Evolutionary conservation across 2,329 filamentous ascomycete species (phyloP), one percentile per base, ranked within the genome.

Genomic region (Apiospora aurea): DNA sequence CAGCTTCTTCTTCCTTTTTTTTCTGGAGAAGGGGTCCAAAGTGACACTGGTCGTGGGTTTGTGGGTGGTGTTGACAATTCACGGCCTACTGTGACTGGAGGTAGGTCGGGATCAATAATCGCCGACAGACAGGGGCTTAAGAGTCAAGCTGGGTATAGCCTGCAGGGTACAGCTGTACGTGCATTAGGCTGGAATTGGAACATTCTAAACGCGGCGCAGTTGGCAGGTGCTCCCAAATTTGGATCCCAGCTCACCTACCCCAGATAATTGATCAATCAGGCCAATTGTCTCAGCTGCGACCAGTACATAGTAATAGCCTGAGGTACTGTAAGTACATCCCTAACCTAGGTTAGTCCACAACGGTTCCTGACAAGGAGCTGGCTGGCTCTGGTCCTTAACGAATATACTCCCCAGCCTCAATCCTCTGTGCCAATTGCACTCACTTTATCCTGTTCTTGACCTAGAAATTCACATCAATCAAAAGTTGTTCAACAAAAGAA

Each of bases 231-330:
- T 57, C 53, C 53, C 53, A 26, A 64, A 64, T 64, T 64, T 64
- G 57, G 57, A 64, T 64, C 57, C 41, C 57, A 64, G 57, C 34
- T 64, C 41, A 64, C 34, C 34, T 64, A 64, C 57, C 57, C 57
- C 57, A 64, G 57, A 64, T 64, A 64, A 64, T 64, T 10, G 18
- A 46, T 41, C 29, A 41, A 34, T 21, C 26, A 61, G 29, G 29
- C 34, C 34, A 41, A 64, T 41, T 64, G 57, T 64, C 57, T 64
- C 53, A 61, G 53, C 53, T 57, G 18, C 46, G 6, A 49, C 26
- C 51, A 57, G 5, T 11, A 53, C n/a, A n/a, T n/a, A 53, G n/a
- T 47, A 38, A 5, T 38, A 5, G 7, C 34, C 34, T 38, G 3
- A 38, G 34, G 34, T 38, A 47, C 21, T n/a, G 44, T 47, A 47